These are phyloP conservation scores for Arthrinium puccinioides DNA, from an alignment of 2,329 filamentous ascomycete genomes.

Conservation along the genomic window DNA sequence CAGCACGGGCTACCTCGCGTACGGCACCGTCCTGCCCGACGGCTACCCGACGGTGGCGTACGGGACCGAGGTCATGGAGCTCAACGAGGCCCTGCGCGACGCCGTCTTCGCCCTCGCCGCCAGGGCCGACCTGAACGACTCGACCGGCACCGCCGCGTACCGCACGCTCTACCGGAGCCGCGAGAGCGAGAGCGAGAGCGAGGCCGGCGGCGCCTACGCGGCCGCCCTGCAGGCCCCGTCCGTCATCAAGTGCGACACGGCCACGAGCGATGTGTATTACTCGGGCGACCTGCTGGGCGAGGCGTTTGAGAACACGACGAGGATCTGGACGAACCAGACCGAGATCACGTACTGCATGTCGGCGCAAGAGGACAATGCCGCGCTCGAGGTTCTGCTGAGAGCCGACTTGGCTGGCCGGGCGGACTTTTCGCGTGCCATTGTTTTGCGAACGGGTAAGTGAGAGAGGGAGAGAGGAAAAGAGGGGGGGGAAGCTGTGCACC, in stretches of 20 bases:
- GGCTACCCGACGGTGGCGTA: conserved; percentile 54
- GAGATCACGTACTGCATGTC: conserved; percentile 59
- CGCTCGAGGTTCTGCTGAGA: conserved; percentile 57
- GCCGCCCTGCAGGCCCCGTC: conserved; percentile 40
- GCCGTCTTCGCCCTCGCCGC: conserved; percentile 41
- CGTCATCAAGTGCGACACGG: conserved; percentile 58
- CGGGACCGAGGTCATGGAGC: conserved; percentile 63
- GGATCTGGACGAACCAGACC: conserved; percentile 58
- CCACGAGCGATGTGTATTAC: conserved; percentile 68
- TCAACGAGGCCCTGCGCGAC: conserved; percentile 52
- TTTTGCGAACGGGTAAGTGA: conserved; percentile 52
- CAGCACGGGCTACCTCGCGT: conserved; percentile 61
- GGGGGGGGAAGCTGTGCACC: neutral
- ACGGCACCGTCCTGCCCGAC: conserved; percentile 46
- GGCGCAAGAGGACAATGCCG: conserved; percentile 67
- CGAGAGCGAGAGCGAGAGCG: conserved; percentile 15
- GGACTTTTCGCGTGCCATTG: conserved; percentile 60
- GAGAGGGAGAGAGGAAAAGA: too few relatives aligned
- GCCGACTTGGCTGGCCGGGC: conserved; percentile 47
- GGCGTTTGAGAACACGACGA: conserved; percentile 49
- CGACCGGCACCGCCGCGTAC: conserved; percentile 39
- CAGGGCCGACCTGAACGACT: conserved; percentile 45
- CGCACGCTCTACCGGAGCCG: conserved; percentile 42
- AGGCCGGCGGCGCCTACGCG: conserved; percentile 18
- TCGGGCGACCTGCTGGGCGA: conserved; percentile 52